A percentile compares a stretch with the other conserved stretches of the same genome.
Conservation (phyloP, 495 filamentous ascomycete species). For the Trichoderma asperelloides region DNA sequence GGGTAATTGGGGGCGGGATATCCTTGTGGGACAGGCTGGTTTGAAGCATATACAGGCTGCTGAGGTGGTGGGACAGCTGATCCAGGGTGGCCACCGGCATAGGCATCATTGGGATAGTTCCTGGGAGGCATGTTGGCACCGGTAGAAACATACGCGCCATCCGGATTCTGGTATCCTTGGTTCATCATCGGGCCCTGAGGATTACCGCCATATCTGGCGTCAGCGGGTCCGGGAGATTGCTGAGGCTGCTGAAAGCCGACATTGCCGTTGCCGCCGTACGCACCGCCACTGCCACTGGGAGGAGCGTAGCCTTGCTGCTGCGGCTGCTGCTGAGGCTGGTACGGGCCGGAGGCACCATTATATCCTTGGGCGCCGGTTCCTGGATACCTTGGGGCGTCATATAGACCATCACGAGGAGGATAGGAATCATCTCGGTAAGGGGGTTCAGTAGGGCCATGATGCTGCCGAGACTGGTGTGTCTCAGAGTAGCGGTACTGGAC, state of each 20-base stretch:
- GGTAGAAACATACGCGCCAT: conserved; percentile 5
- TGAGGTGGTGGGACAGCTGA: conserved; percentile 13
- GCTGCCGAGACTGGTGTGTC: conserved; percentile 42
- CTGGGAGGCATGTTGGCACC: conserved; percentile 14
- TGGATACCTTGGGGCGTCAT: conserved; percentile 27
- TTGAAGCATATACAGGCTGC: conserved; percentile 7
- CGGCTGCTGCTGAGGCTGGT: conserved; percentile 10
- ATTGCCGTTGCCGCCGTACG: conserved; percentile 15
- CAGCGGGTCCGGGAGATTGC: conserved; percentile 8
- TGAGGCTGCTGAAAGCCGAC: conserved; percentile 11
- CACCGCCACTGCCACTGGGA: conserved; percentile 12
- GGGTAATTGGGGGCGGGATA: conserved; percentile 21
- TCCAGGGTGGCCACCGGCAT: conserved; percentile 4
- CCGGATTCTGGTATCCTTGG: conserved; percentile 6
- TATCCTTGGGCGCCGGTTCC: conserved; percentile 28
- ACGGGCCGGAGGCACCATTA: conserved; percentile 22
- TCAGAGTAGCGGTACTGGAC: conserved; percentile 44
- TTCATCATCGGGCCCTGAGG: conserved; percentile 10
- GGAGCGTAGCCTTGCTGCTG: conserved; percentile 12
- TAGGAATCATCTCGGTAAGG: conserved; percentile 20
- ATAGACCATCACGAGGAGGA: conserved; percentile 16
- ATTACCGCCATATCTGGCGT: conserved; percentile 13
- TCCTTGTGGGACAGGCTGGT: background rate
- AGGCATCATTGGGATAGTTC: conserved; percentile 1
- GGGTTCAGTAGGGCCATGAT: conserved; percentile 37